Base-by-base conservation (phyloP, 495 filamentous ascomycete species). In the Aspergillus carlsbadensis region DNA sequence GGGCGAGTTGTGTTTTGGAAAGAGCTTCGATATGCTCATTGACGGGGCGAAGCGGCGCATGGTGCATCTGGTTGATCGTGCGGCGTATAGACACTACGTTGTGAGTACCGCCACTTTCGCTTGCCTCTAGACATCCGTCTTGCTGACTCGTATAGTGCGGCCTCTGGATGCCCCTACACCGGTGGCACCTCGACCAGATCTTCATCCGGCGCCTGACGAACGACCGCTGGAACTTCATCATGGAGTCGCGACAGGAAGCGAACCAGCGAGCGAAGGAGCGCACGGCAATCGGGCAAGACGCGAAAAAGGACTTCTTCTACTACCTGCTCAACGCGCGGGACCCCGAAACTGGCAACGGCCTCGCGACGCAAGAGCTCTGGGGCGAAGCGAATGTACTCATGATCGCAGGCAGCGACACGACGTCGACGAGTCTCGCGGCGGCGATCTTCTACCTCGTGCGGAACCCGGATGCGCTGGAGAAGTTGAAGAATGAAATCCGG, bases 301-400 rank as follows among this genome's bases (percentile, higher is more conserved):
- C 82, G 54, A 82, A 85, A 31, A 85, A 85, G 52, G 87, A 90
- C 67, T 73, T 85, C 64, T 84, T 84, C 68, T 78, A 79, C 60
- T 81, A 82, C 59, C 69, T 86, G 3, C 70, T 85, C 34, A 75
- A 81, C 43, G 81, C 81, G 10, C 81, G 79, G 43, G 81, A 86
- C 41, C 78, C 81, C 0, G 76, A 82, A 52, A 86, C 81, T 0
- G 87, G 85, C 43, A 74, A 81, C 51, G 85, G 86, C 1, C 87
- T 90, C 60, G 75, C 75, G 10, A 85, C 76, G 10, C 77, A 80
- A 2, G 87, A 92, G 59, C 76, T 90, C 3, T 88, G 84, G 84
- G 83, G 80, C 31, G 87, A 90, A 66, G 82, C 84, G 5, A 87
- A 88, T 64, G 70, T 91, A 0, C 76, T 90, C 3, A 76, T 78